Conservation (phyloP, 2,329 filamentous ascomycete species). For the Penicillium vulpinum region DNA sequence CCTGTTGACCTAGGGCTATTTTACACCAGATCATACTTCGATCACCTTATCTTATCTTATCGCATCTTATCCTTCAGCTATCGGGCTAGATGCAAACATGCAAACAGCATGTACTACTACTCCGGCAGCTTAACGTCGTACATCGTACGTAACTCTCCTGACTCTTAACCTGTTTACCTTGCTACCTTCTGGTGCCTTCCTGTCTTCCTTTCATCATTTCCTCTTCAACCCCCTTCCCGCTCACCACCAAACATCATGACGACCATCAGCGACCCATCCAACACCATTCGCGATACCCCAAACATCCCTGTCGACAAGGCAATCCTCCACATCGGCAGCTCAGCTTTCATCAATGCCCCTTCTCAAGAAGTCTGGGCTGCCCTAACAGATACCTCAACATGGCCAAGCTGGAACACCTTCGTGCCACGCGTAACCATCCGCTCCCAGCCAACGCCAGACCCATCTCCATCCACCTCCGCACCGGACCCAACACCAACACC, state of each 20-base stretch:
- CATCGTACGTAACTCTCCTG: neutral
- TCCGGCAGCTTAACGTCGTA: neutral
- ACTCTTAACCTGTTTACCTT: neutral
- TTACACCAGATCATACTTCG: neutral
- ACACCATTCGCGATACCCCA: conserved; percentile 30
- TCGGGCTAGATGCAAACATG: neutral
- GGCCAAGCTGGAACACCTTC: conserved; percentile 51
- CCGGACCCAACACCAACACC: neutral
- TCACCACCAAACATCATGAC: conserved; percentile 1
- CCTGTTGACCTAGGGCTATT: neutral
- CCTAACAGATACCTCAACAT: conserved; percentile 48
- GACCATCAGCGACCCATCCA: conserved; percentile 18
- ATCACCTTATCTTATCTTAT: neutral
- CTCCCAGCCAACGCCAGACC: conserved; percentile 35
- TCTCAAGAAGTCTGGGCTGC: conserved; percentile 46
- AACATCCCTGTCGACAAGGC: conserved; percentile 34
- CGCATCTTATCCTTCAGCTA: neutral
- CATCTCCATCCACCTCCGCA: neutral
- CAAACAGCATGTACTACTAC: neutral
- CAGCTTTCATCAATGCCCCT: conserved; percentile 43
- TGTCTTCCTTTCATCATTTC: no score
- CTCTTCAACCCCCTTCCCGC: neutral
- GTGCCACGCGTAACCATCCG: conserved; percentile 48
- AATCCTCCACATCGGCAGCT: conserved; percentile 34
- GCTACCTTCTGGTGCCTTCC: no score